phyloP scores from a whole-genome alignment of 1,139 yeast genomes.

The Groenewaldozyma auringiensis region DNA sequence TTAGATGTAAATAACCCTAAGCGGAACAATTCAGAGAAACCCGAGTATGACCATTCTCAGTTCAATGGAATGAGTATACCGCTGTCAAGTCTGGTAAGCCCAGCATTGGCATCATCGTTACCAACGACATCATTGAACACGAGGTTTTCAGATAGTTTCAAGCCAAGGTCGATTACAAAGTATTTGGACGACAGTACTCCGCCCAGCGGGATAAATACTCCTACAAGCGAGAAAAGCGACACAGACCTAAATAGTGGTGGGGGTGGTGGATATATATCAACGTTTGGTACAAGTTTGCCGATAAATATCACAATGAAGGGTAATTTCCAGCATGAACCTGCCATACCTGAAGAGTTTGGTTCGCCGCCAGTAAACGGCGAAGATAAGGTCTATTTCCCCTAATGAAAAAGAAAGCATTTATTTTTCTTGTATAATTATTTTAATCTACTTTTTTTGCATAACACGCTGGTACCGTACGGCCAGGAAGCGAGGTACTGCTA shows the following conservation, averaged over 20 bases:
- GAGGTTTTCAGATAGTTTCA: constrained; percentile 11
- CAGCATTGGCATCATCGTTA: constrained; percentile 15
- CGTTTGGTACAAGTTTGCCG: constrained; percentile 20
- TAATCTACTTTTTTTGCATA: no score
- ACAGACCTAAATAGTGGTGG: neutral
- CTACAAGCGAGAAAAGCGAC: constrained; percentile 1
- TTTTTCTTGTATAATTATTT: neutral
- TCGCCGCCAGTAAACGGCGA: constrained; percentile 2
- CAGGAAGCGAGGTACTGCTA: neutral
- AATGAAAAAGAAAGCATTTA: neutral
- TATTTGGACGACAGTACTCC: constrained; percentile 10
- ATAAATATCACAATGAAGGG: constrained; percentile 14
- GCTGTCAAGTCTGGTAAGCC: constrained; percentile 11
- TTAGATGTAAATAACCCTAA: constrained; percentile 5
- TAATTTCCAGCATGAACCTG: neutral
- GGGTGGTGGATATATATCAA: constrained; percentile 7
- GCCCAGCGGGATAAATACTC: neutral
- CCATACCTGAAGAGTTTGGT: constrained; percentile 1
- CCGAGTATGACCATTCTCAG: neutral
- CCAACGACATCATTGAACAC: constrained; percentile 2
- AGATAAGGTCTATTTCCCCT: neutral
- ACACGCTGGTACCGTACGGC: neutral
- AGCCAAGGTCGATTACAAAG: constrained; percentile 12
- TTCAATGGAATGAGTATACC: neutral
- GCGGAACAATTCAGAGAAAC: neutral